Evolutionary conservation across 2,329 filamentous ascomycete species (phyloP), one percentile per base, ranked within the genome.

Genomic region (Pseudocercospora eumusae): DNA sequence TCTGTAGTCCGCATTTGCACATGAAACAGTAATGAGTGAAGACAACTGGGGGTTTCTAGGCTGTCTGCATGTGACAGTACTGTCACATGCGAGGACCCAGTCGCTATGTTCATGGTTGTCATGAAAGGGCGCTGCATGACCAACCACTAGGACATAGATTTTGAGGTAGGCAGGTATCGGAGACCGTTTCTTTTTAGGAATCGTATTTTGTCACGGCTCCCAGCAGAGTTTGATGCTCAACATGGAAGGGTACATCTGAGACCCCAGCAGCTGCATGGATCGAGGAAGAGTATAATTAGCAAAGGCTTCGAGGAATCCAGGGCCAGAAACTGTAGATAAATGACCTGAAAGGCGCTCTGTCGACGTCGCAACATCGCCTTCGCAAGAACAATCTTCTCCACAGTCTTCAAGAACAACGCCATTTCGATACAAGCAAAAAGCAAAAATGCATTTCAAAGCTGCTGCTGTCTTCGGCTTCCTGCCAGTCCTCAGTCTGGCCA

Each of bases 381-480:
- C 15, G 5, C 36, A 40, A 40, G 4, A 40, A 18, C 15, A 18
- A 40, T 11, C 6, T 18, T 11, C 4, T 18, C 6, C n/a, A 9
- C 13, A 40, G 15, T 18, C 36, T 15, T 40, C 13, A 11, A 40
- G 33, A 40, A 5, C 4, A 40, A 40, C 36, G 6, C 4, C 4
- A 15, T 6, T 40, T 6, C 36, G 5, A n/a, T 2, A 40, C 15
- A 18, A 40, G 1, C 6, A n/a, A 40, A 13, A 18, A 40, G 1
- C 6, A n/a, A 40, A 3, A 40, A 61, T 61, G 59, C 59, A 23
- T 31, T 61, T 57, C 54, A 57, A 49, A 13, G 40, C 53, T n/a
- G 45, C 59, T 33, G 54, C 54, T 40, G 44, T 47, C 21, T 9
- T 54, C 18, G 21, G 25, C 27, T 25, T 57, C 15, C 33, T 54